phyloP scores from a whole-genome alignment of 2,329 filamentous ascomycete species.

The Phialocephala sp. region DNA sequence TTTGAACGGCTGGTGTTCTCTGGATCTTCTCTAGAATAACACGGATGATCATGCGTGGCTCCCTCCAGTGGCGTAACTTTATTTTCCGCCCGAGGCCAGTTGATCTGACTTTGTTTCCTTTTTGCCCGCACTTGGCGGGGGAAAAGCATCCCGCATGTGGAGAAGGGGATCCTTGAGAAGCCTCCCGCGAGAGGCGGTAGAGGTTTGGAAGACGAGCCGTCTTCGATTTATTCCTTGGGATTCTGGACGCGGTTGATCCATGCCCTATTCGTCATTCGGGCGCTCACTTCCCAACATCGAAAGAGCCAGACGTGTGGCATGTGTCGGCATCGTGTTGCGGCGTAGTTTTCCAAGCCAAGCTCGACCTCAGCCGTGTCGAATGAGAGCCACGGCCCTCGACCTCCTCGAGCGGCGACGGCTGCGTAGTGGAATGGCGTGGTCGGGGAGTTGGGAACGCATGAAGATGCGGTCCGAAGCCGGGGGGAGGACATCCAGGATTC shows the following conservation, averaged over 20 bases:
- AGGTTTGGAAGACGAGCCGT: background rate
- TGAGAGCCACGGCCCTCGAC: background rate
- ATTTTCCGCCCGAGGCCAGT: background rate
- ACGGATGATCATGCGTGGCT: conserved; percentile 6
- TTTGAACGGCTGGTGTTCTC: background rate
- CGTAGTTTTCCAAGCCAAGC: background rate
- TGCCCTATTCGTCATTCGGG: background rate
- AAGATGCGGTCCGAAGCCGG: conserved; percentile 8
- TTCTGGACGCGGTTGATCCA: background rate
- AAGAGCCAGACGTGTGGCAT: background rate
- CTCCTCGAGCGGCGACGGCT: background rate
- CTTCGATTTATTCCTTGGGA: background rate
- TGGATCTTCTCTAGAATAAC: background rate
- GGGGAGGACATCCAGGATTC: too few relatives aligned
- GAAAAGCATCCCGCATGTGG: background rate
- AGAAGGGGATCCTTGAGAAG: background rate
- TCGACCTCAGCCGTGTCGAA: background rate
- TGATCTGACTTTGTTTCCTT: background rate
- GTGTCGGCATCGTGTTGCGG: conserved; percentile 4
- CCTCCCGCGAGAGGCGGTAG: background rate
- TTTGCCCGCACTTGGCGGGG: background rate
- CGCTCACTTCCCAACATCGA: conserved; percentile 4
- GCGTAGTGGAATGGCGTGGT: background rate
- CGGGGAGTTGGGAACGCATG: background rate
- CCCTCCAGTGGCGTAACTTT: background rate